Percentiles rank a stretch among this genome's conserved stretches.
phyloP scores from a whole-genome alignment of 2,329 filamentous ascomycete species.

The Paraphaeosphaeria sporulosa region DNA sequence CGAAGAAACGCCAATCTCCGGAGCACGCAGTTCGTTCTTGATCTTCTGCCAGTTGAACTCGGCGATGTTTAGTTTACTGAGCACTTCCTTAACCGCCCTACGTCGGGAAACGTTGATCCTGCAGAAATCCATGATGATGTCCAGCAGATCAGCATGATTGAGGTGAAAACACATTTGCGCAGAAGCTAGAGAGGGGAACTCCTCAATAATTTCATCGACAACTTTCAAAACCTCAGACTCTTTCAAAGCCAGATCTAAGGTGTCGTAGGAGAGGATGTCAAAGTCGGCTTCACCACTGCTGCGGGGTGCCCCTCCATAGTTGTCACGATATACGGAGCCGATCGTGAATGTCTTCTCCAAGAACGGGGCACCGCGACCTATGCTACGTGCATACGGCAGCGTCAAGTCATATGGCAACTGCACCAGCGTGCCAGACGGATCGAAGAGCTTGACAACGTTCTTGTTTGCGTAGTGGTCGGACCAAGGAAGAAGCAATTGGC shows the following conservation, averaged over 20 bases:
- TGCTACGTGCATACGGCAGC: slow-evolving; percentile 82
- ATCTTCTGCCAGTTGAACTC: slow-evolving; percentile 85
- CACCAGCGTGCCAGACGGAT: slow-evolving; percentile 83
- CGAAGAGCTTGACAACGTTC: slow-evolving; percentile 81
- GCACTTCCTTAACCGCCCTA: slow-evolving; percentile 76
- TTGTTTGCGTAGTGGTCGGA: slow-evolving; percentile 75
- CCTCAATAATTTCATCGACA: slow-evolving; percentile 84
- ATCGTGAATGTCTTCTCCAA: slow-evolving; percentile 85
- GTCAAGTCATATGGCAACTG: slow-evolving; percentile 96
- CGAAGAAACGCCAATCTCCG: slow-evolving; percentile 80
- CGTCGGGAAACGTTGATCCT: slow-evolving; percentile 75
- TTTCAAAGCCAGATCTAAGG: slow-evolving; percentile 82
- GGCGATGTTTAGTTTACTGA: slow-evolving; percentile 87
- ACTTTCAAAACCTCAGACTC: slow-evolving; percentile 96
- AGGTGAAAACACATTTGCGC: slow-evolving; percentile 86
- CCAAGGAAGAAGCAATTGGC: slow-evolving; percentile 80
- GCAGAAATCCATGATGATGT: slow-evolving; percentile 89
- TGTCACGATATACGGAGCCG: slow-evolving; percentile 85
- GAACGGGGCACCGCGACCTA: slow-evolving; percentile 73
- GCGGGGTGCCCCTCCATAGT: slow-evolving; percentile 78
- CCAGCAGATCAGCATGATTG: slow-evolving; percentile 85
- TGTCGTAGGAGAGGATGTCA: slow-evolving; percentile 87
- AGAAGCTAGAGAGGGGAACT: slow-evolving; percentile 77
- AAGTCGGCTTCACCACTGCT: slow-evolving; percentile 93
- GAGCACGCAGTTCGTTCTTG: slow-evolving; percentile 80